Evolutionary conservation across 164 flowering plant genomes (phyloP), one percentile per base, ranked within the genome.

Genomic region (Vitis rotundifolia): DNA sequence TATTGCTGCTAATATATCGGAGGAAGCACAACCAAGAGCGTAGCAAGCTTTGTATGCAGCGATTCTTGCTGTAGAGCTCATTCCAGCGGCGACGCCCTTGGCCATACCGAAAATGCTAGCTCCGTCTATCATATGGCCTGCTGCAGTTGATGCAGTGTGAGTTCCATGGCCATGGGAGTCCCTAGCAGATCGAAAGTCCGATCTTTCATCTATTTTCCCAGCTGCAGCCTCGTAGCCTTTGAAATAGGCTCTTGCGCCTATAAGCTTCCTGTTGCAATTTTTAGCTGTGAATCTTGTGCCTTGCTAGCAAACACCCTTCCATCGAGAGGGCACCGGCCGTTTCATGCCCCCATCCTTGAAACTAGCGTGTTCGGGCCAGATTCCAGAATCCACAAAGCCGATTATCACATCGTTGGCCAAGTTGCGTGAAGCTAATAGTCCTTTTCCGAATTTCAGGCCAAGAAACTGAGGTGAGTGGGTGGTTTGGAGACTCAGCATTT

Each of bases 141-240:
- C 95, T 9, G 87, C 92, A 0, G 92, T 92, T 8, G 95, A 86
- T 22, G 97, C 87, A 7, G 97, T 90, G 79, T 92, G 97, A 8
- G 97, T 90, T 2, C 97, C 94, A 64, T 90, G 97, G 4, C 97
- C 97, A 12, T 79, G 65, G 0, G 83, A 60, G 63, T 90, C 96
- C 18, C 92, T 69, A 0, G 97, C 68, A 0, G 97, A 88, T 54
- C 80, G 71, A 31, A 64, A 85, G 11, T 85, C 89, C 0, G 8
- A 16, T 0, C 85, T 82, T 66, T 80, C 88, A 61, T 87, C 82
- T 59, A 86, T 70, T 49, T 71, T 70, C 11, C 91, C 91, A 10
- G 61, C 74, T 2, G 52, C 54, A 1, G 81, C 71, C 70, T 86
- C 89, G 31, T 84, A 86, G 3, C 89, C 93, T 71, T 81, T 82